phyloP scores from a whole-genome alignment of 2,329 filamentous ascomycete genomes.

The Ophiostoma sp. region DNA sequence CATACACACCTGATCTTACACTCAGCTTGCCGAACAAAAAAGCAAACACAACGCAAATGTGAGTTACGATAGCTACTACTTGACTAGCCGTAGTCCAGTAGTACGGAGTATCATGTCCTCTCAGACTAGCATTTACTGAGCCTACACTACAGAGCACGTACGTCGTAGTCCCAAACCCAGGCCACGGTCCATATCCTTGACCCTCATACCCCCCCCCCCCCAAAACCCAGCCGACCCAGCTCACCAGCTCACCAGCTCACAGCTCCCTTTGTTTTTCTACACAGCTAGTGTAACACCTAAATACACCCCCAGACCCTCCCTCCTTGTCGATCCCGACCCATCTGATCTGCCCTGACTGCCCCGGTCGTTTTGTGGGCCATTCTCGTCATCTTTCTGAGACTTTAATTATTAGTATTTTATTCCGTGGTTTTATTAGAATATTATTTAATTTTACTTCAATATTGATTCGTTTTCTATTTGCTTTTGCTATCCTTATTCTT shows the following conservation, averaged over 20 bases:
- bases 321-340: slow-evolving; percentile 22
- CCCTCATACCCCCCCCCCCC: too few species aligned
- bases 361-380: slow-evolving; percentile 18
- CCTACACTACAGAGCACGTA: not conserved
- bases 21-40: slow-evolving; percentile 8
- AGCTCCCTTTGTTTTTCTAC: not conserved
- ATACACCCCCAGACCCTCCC: slow-evolving; percentile 10
- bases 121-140: not conserved
- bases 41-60: slow-evolving; percentile 7
- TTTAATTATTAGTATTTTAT: slow-evolving; percentile 11
- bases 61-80: slow-evolving; percentile 4
- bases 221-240: too few species aligned
- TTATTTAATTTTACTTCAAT: not conserved
- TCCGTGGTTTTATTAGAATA: not conserved
- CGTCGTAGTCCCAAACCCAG: not conserved
- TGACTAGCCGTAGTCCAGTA: not conserved
- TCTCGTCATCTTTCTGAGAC: slow-evolving; percentile 11
- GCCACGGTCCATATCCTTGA: too few species aligned
- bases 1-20: not conserved
- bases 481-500: slow-evolving; percentile 9
- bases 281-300: not conserved
- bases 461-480: slow-evolving; percentile 24
- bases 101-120: not conserved
- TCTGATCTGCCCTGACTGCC: slow-evolving; percentile 20
- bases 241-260: too few species aligned